Evolutionary conservation across 2,329 filamentous ascomycete species (phyloP), one percentile per base, ranked within the genome.

Genomic region (Colletotrichum tanaceti): DNA sequence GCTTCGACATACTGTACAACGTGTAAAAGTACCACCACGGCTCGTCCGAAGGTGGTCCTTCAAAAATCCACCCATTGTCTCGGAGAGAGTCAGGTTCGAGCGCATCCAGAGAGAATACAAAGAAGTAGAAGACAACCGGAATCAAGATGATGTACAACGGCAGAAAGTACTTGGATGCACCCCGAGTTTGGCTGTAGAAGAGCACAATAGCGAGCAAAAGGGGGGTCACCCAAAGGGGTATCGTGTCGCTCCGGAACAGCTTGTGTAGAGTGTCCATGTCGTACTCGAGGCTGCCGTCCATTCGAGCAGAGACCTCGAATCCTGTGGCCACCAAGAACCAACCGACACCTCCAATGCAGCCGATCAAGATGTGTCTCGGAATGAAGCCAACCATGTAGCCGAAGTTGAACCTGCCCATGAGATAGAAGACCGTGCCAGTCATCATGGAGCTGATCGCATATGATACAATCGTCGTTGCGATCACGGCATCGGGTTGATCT

Each of bases 1-100:
- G n/a, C 24, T 13, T 20, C 18, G 18, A 82, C 89, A 85, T 84
- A 95, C 93, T 90, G 80, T 97, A 99, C 55, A 98, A 87, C 0
- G 93, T 97, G 81, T 97, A 99, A 75, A 99, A 99, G 77, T 96
- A 94, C 88, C 96, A 99, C 89, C 97, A 99, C 0, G 96, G 94
- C 74, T 97, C 93, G 14, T 89, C 92, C 11, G 91, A 90, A 53
- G 91, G 91, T 1, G 96, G 95, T 0, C 91, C 91, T 73, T 93
- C 87, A 74, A 99, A 99, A 13, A 98, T 91, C 96, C 96, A 99
- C 20, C 96, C 96, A 57, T 85, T 82, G 11, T 87, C 79, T 61
- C 94, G 90, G 52, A 98, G 81, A 14, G 84, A 83, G 44, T 88
- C 85, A 68, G 93, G 84, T 47, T 91, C 84, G 58, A 97, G 82